Percentiles rank a stretch among this genome's conserved stretches.
Conservation (phyloP, 2,329 filamentous ascomycete genomes). For the Aplosporella prunicola region DNA sequence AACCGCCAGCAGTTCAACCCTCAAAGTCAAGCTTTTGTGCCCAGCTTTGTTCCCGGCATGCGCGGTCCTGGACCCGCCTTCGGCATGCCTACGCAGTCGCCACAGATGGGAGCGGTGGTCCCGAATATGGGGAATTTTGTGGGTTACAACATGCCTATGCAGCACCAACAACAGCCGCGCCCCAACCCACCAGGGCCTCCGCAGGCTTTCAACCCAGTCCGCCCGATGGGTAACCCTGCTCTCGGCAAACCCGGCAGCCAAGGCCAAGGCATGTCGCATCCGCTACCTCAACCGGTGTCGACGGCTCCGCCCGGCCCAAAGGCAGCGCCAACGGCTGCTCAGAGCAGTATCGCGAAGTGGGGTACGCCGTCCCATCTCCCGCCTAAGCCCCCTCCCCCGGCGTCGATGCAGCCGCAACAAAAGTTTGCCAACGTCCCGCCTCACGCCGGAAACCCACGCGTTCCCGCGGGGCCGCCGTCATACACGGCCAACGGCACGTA, state of each 20-base stretch:
- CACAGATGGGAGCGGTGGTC: slow-evolving; percentile 17
- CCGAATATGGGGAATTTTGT: slow-evolving; percentile 20
- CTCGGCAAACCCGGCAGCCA: slow-evolving; percentile 16
- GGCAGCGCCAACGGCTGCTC: slow-evolving; percentile 20
- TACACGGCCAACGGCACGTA: slow-evolving; percentile 6
- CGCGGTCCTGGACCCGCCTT: slow-evolving; percentile 13
- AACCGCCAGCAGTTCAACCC: slow-evolving; percentile 85
- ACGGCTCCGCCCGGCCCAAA: slow-evolving; percentile 16
- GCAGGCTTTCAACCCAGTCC: slow-evolving; percentile 19
- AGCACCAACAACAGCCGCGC: slow-evolving; percentile 11
- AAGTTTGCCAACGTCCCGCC: slow-evolving; percentile 17
- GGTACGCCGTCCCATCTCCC: slow-evolving; percentile 46
- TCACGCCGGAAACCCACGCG: background rate
- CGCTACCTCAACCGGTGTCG: slow-evolving; percentile 17
- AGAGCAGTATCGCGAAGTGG: slow-evolving; percentile 47
- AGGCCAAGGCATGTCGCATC: slow-evolving; percentile 9
- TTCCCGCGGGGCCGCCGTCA: slow-evolving; percentile 2
- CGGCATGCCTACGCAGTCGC: slow-evolving; percentile 24
- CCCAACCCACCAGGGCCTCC: slow-evolving; percentile 21
- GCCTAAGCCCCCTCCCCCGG: slow-evolving; percentile 44
- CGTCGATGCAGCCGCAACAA: slow-evolving; percentile 21
- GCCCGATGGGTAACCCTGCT: slow-evolving; percentile 19
- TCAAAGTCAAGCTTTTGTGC: slow-evolving; percentile 86
- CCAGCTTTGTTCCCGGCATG: slow-evolving; percentile 39
- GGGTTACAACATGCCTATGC: slow-evolving; percentile 9